Conservation (phyloP, 306 rosid genomes). For the Glycine soja region DNA sequence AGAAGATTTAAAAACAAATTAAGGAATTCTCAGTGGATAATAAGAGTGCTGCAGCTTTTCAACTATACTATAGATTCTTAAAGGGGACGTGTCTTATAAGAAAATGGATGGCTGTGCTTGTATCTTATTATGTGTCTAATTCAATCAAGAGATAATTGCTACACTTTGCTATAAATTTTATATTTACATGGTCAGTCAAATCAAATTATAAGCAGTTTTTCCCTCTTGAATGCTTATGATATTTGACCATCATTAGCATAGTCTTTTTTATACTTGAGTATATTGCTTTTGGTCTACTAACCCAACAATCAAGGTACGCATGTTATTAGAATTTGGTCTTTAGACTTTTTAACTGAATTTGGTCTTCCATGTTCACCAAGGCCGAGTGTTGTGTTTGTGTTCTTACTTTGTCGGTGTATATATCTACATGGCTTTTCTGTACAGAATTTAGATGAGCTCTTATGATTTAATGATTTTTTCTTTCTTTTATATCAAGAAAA, state of each 20-base stretch:
- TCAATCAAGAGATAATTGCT: constrained; percentile 37
- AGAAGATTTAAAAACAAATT: background rate
- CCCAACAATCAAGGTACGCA: too few relatives aligned
- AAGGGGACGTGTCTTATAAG: constrained; percentile 21
- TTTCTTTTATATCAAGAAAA: background rate
- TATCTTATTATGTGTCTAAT: constrained; percentile 30
- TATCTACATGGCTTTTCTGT: background rate
- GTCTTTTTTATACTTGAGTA: too few relatives aligned
- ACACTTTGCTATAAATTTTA: constrained; percentile 4
- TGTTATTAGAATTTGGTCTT: too few relatives aligned
- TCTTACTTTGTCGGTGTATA: background rate
- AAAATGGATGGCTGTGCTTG: constrained; percentile 19
- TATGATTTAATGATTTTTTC: background rate
- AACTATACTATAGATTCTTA: constrained; percentile 12
- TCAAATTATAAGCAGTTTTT: background rate
- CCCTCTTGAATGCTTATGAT: background rate
- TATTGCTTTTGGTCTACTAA: too few relatives aligned
- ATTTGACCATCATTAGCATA: constrained; percentile 40
- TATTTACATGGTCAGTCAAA: background rate
- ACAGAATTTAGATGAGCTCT: background rate
- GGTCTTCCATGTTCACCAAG: too few relatives aligned
- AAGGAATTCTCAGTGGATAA: constrained; percentile 33
- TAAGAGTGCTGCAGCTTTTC: constrained; percentile 2
- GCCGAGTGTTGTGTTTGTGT: too few relatives aligned
- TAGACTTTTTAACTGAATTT: too few relatives aligned